Conservation (phyloP, 2,329 filamentous ascomycete species). For the Pseudomassariella vexata region DNA sequence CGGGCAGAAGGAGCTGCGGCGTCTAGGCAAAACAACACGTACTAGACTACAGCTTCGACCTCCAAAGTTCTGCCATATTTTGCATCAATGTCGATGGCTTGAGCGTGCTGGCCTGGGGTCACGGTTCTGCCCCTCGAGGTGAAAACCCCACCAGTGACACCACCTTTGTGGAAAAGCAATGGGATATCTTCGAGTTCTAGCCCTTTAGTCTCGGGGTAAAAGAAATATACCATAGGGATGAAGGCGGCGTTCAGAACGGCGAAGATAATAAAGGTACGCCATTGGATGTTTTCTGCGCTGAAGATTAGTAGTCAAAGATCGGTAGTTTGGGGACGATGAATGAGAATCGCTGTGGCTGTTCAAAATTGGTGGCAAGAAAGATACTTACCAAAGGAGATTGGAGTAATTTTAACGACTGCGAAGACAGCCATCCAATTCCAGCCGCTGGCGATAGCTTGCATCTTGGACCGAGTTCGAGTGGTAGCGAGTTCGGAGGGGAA, state of each 20-base stretch:
- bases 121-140: slow-evolving; percentile 19
- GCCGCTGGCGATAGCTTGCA: slow-evolving; percentile 30
- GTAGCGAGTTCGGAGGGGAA: slow-evolving; percentile 35
- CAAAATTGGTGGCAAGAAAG: no score
- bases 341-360: no score
- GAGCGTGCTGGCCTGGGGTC: slow-evolving; percentile 24
- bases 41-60: no score
- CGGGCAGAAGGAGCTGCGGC: no score
- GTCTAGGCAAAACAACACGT: no score
- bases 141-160: slow-evolving; percentile 29
- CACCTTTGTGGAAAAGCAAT: slow-evolving; percentile 28
- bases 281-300: slow-evolving; percentile 21
- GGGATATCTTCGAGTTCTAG: slow-evolving; percentile 33
- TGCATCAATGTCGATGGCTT: slow-evolving; percentile 15
- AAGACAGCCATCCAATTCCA: slow-evolving; percentile 18
- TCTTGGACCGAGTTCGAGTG: slow-evolving; percentile 31
- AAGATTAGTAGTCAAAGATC: not conserved
- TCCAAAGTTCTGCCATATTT: not conserved
- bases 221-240: slow-evolving; percentile 32
- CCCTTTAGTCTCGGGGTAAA: slow-evolving; percentile 37
- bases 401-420: slow-evolving; percentile 15
- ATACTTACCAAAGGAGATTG: slow-evolving; percentile 13
- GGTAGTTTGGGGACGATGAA: no score
- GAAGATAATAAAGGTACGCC: slow-evolving; percentile 20
- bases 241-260: slow-evolving; percentile 16